These are phyloP conservation scores for Candida alai DNA, from an alignment of 805 yeast genomes.

Conservation along the genomic window DNA sequence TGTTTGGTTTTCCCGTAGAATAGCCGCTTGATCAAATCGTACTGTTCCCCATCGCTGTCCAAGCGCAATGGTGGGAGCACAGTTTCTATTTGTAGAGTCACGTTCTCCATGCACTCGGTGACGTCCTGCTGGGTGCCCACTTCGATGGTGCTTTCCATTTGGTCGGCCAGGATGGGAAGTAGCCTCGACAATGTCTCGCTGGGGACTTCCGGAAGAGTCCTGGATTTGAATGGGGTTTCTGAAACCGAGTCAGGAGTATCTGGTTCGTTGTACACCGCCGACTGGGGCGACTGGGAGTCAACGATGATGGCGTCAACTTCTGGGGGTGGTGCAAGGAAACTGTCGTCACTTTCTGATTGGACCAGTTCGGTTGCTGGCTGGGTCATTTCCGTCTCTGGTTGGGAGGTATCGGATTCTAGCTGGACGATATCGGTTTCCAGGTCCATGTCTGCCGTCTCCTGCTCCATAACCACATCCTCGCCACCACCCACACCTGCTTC, in stretches of 20 bases:
- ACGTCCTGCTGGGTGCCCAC: slow-evolving; percentile 95
- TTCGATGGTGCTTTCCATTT: slow-evolving; percentile 70
- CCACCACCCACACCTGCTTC: slow-evolving; percentile 7
- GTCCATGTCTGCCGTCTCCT: slow-evolving; percentile 16
- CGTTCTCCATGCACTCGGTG: slow-evolving; percentile 94
- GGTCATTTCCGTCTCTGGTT: neutral
- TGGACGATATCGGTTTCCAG: no score
- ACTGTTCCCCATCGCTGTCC: slow-evolving; percentile 72
- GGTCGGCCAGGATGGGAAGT: slow-evolving; percentile 49
- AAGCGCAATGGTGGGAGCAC: slow-evolving; percentile 66
- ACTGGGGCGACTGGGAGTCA: no score
- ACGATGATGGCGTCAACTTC: neutral
- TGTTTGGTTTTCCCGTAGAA: slow-evolving; percentile 88
- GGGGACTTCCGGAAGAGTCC: neutral
- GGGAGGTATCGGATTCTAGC: neutral
- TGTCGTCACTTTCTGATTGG: no score
- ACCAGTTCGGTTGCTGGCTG: neutral
- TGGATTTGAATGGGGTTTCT: slow-evolving; percentile 4
- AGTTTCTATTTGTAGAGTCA: slow-evolving; percentile 84
- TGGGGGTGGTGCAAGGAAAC: no score
- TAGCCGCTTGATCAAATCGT: slow-evolving; percentile 71
- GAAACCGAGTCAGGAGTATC: neutral
- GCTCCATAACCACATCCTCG: slow-evolving; percentile 9
- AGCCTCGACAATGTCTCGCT: slow-evolving; percentile 13
- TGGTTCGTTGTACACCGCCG: no score